These are phyloP conservation scores for Coemansia biformis DNA, from an alignment of 192 early-diverging fungal species.

Conservation along the genomic window DNA sequence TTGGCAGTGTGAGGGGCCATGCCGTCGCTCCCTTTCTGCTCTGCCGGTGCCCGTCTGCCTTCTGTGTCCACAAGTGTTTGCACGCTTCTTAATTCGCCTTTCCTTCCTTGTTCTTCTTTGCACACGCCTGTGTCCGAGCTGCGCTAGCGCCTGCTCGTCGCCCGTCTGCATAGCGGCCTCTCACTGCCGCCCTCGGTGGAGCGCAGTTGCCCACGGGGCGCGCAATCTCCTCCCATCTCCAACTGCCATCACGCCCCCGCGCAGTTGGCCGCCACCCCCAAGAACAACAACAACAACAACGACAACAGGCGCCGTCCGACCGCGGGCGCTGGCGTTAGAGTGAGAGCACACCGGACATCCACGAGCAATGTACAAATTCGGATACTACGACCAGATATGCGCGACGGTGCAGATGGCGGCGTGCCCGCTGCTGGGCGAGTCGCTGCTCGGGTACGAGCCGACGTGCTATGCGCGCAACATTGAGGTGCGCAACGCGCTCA, in stretches of 20 bases:
- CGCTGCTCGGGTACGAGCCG: constrained; percentile 69
- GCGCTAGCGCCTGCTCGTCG: no score
- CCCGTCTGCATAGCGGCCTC: no score
- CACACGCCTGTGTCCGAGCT: background rate
- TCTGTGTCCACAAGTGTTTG: no score
- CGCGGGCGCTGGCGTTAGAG: no score
- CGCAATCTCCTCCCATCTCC: no score
- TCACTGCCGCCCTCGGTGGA: no score
- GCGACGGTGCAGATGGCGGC: constrained; percentile 73
- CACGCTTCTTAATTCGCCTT: background rate
- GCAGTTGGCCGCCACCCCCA: no score
- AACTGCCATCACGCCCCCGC: no score
- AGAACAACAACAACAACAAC: no score
- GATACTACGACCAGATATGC: constrained; percentile 89
- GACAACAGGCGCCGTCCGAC: background rate
- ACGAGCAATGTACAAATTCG: constrained; percentile 54
- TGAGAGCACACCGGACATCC: background rate
- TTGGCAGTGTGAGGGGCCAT: background rate
- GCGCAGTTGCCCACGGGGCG: no score
- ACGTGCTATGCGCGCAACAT: constrained; percentile 95
- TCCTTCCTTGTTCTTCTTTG: background rate
- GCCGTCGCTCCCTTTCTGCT: constrained; percentile 3
- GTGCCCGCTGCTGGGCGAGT: constrained; percentile 84
- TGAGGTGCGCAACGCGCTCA: constrained; percentile 71
- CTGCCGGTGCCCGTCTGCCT: background rate